Conservation (phyloP, 2,329 filamentous ascomycete species). For the Diaporthe caulivora region DNA sequence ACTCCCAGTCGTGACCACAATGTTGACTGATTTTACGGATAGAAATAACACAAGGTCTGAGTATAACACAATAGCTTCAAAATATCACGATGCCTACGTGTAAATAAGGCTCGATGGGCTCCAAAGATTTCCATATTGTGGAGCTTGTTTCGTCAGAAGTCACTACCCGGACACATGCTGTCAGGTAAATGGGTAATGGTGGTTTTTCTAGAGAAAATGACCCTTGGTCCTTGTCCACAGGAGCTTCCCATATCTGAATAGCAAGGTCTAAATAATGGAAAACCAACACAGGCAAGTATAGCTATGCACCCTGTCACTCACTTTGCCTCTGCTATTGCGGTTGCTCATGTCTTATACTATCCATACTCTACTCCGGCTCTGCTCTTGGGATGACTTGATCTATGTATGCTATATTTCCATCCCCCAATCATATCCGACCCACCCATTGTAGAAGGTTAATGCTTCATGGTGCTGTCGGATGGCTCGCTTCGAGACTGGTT, state of each 20-base stretch:
- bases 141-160: neutral
- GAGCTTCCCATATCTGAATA: neutral
- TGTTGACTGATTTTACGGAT: neutral
- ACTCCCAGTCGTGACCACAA: neutral
- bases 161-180: neutral
- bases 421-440: no score
- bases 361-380: neutral
- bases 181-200: neutral
- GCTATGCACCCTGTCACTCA: conserved; percentile 1
- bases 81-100: neutral
- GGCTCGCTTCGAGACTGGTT: conserved; percentile 63
- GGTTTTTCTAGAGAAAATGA: conserved; percentile 13
- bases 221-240: neutral
- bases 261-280: conserved; percentile 4
- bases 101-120: neutral
- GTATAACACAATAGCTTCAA: neutral
- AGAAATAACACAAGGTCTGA: neutral
- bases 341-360: neutral
- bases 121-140: neutral
- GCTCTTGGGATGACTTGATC: neutral
- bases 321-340: neutral
- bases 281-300: neutral
- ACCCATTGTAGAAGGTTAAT: neutral
- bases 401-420: conserved; percentile 10
- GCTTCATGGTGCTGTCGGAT: conserved; percentile 35